phyloP scores from a whole-genome alignment of 1,284 basidiomycete species.

The Ganoderma sinense region DNA sequence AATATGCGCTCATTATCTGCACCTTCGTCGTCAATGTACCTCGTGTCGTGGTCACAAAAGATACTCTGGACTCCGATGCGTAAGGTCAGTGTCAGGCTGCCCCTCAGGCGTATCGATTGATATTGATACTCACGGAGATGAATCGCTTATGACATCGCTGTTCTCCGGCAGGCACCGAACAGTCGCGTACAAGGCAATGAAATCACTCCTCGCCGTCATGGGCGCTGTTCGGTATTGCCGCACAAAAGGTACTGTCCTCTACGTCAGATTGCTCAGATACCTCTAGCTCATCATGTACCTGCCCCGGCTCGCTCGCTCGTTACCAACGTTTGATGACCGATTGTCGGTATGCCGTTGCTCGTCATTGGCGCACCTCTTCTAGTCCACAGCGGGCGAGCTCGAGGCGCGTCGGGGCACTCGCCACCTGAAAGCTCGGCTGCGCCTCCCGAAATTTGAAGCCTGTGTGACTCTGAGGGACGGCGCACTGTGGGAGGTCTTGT shows the following conservation, averaged over 20 bases:
- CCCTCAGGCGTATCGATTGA: neutral
- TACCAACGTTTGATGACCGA: slow-evolving; percentile 7
- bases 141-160: slow-evolving; percentile 4
- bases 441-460: slow-evolving; percentile 1
- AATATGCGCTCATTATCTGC: neutral
- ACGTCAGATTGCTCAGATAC: slow-evolving; percentile 1
- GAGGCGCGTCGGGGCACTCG: neutral
- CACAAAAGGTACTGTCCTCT: neutral
- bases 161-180: neutral
- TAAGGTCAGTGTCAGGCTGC: neutral
- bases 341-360: neutral
- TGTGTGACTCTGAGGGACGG: neutral
- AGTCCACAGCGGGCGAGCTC: neutral
- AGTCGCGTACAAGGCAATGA: slow-evolving; percentile 2
- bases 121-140: slow-evolving; percentile 1
- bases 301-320: slow-evolving; percentile 2
- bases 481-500: neutral
- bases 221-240: slow-evolving; percentile 4
- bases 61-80: neutral
- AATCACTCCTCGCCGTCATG: slow-evolving; percentile 1
- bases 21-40: neutral
- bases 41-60: neutral
- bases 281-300: neutral
- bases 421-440: neutral
- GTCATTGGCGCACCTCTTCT: neutral